These are phyloP conservation scores for Apiospora sp. DNA, from an alignment of 2,329 filamentous ascomycete genomes.

Conservation along the genomic window DNA sequence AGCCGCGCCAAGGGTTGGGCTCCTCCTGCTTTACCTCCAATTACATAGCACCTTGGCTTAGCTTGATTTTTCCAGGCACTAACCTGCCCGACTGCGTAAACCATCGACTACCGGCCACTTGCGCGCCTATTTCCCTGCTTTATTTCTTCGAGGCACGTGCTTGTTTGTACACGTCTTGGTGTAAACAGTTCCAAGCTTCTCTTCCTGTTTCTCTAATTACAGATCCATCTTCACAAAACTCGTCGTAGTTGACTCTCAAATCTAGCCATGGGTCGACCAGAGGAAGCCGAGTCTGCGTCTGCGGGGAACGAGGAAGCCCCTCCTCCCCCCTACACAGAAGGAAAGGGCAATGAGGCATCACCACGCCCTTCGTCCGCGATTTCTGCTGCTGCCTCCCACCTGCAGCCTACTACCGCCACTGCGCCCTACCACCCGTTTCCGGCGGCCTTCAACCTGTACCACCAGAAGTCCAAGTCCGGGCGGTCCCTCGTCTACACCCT, in stretches of 20 bases:
- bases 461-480: slow-evolving; percentile 28
- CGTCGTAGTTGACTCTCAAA: too few species aligned
- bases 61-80: slow-evolving; percentile 9
- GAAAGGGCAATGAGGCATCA: neutral
- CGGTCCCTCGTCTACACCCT: slow-evolving; percentile 35
- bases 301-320: slow-evolving; percentile 25
- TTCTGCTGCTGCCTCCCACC: neutral
- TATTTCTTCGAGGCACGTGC: slow-evolving; percentile 14
- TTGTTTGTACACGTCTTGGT: neutral
- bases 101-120: neutral
- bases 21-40: neutral
- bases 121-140: neutral
- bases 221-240: neutral
- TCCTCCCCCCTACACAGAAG: slow-evolving; percentile 26
- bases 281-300: slow-evolving; percentile 24
- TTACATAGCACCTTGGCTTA: neutral
- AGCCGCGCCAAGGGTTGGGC: slow-evolving; percentile 2
- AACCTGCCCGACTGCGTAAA: slow-evolving; percentile 7
- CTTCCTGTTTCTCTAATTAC: neutral
- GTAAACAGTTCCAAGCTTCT: neutral
- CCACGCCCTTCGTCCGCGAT: neutral
- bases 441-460: slow-evolving; percentile 43
- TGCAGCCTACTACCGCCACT: neutral
- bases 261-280: slow-evolving; percentile 27
- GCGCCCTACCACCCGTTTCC: slow-evolving; percentile 41